A percentile compares a stretch with the other conserved stretches of the same genome.
phyloP scores from a whole-genome alignment of 2,329 filamentous ascomycete genomes.

The Ceratocystiopsis brevicomis region DNA sequence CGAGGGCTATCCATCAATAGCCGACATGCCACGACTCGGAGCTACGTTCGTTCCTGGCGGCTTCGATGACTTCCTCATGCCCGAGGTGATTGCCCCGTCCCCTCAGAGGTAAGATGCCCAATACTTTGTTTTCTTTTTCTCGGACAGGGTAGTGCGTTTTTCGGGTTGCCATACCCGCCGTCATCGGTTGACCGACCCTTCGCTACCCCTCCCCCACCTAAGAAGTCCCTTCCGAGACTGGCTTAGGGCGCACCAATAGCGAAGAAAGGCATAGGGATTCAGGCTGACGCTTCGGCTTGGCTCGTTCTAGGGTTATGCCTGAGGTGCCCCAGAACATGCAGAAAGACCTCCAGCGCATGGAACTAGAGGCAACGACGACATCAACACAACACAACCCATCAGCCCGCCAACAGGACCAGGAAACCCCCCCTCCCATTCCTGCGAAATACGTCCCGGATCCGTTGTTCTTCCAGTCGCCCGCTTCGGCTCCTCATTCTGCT shows the following conservation, averaged over 20 bases:
- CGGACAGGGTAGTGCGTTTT: no score
- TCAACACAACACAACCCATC: slow-evolving; percentile 5
- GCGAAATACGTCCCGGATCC: no score
- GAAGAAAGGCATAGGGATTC: not conserved
- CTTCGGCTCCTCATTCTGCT: slow-evolving; percentile 9
- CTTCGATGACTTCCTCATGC: slow-evolving; percentile 38
- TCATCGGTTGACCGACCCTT: not conserved
- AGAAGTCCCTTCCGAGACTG: slow-evolving; percentile 3
- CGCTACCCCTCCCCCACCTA: slow-evolving; percentile 6
- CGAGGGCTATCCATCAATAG: no score
- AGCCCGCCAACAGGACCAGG: slow-evolving; percentile 7
- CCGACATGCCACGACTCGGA: slow-evolving; percentile 24
- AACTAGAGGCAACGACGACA: slow-evolving; percentile 41
- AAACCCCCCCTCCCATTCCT: no score
- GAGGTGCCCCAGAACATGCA: slow-evolving; percentile 96
- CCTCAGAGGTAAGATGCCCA: slow-evolving; percentile 29
- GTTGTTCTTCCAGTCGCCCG: slow-evolving; percentile 2
- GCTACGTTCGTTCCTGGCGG: slow-evolving; percentile 38
- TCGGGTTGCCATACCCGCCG: not conserved
- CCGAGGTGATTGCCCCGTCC: slow-evolving; percentile 34
- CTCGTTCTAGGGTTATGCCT: slow-evolving; percentile 56
- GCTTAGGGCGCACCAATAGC: slow-evolving; percentile 2
- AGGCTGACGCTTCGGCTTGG: slow-evolving; percentile 11
- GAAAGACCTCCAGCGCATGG: slow-evolving; percentile 78
- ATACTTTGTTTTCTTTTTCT: not conserved